These are phyloP conservation scores for Litchi chinensis DNA, from an alignment of 345 rosid species.

Conservation along the genomic window DNA sequence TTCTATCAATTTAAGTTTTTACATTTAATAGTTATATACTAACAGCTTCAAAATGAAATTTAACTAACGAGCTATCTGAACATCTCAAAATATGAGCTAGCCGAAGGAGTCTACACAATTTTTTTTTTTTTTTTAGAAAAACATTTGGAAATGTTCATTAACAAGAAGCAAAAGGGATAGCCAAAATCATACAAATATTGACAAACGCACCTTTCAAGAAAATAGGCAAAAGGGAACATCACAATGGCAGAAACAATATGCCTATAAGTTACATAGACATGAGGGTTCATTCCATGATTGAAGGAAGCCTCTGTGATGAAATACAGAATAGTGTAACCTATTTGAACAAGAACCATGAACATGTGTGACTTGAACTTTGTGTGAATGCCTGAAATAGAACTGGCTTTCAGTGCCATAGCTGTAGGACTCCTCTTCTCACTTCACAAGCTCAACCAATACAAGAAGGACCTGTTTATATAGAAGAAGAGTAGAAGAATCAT, in stretches of 20 bases:
- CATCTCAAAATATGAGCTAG: no score
- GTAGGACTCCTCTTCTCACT: neutral
- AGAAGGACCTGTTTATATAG: slow-evolving; percentile 7
- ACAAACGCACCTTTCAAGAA: slow-evolving; percentile 50
- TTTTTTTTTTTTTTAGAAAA: neutral
- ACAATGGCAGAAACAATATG: slow-evolving; percentile 48
- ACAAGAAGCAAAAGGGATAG: neutral
- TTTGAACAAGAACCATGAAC: slow-evolving; percentile 51
- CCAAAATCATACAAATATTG: neutral
- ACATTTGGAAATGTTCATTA: neutral
- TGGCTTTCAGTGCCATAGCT: slow-evolving; percentile 13
- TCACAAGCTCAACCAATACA: slow-evolving; percentile 2
- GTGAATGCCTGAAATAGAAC: neutral
- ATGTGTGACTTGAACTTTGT: slow-evolving; percentile 55
- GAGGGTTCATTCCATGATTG: slow-evolving; percentile 73
- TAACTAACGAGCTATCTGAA: no score
- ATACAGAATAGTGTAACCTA: slow-evolving; percentile 57
- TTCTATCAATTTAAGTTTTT: no score
- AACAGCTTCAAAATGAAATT: no score
- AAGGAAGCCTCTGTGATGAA: slow-evolving; percentile 68
- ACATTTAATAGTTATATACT: no score
- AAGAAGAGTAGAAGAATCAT: neutral
- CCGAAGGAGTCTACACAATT: no score
- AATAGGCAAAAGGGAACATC: slow-evolving; percentile 60
- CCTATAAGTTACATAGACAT: slow-evolving; percentile 67